Evolutionary conservation across 306 rosid genomes (phyloP), one percentile per base, ranked within the genome.

Genomic region (Senna tora): DNA sequence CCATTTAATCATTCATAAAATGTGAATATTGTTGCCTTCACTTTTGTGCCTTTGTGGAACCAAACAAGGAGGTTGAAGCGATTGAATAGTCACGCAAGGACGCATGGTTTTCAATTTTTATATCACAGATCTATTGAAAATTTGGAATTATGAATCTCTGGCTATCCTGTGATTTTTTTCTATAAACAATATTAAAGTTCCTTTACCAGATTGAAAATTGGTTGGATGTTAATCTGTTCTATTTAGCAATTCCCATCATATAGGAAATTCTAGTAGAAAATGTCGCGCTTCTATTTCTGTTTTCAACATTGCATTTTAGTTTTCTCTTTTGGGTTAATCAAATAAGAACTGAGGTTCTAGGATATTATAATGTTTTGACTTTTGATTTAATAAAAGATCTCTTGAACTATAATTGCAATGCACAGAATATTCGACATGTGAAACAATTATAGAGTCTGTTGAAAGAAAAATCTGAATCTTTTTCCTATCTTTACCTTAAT

Each of bases 291-390:
- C 39, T 45, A 15, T 25, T n/a, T 50, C 12, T 28, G 38, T 15
- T 55, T 13, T 54, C 32, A 21, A 21, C 15, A 46, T 16, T 56
- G 74, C n/a, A 46, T 36, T 73, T 36, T 45, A 30, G 54, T 77
- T 54, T 52, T 53, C 38, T 49, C 61, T 46, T 5, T 67, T 15
- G 42, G 47, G 9, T 58, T 47, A 15, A 22, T 63, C 70, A 61
- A 49, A 61, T 49, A 33, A 59, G 9, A 61, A 39, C 7, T 9
- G 43, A 36, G 16, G 34, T 42, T 71, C 14, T 43, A 9, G 59
- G 66, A 3, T 13, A 45, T 22, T 10, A 5, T 33, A 19, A 45
- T 46, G 9, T 66, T 46, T 43, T 20, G 4, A 46, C 59, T 66
- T 46, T 43, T 20, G 4, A 46, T 72, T 7, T 45, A 20, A 45